These are phyloP conservation scores for Aspergillus carlsbadensis DNA, from an alignment of 495 filamentous ascomycete genomes.

Conservation along the genomic window DNA sequence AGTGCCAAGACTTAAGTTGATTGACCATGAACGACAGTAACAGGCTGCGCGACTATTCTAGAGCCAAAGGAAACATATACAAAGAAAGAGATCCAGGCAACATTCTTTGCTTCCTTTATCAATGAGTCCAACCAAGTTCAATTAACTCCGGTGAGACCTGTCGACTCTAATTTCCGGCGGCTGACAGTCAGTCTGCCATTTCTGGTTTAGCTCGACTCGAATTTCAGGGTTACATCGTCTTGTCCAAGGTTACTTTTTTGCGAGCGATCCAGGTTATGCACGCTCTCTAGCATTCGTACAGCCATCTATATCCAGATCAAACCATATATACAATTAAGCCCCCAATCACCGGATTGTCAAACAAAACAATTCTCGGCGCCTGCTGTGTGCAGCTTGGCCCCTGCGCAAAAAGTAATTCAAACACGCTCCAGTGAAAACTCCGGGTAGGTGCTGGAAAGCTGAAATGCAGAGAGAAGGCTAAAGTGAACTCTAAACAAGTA, in stretches of 20 bases:
- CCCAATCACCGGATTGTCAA: background rate
- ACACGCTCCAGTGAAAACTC: constrained; percentile 22
- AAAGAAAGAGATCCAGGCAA: background rate
- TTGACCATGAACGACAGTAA: no score
- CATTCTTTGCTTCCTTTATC: no score
- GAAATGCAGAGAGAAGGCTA: constrained; percentile 14
- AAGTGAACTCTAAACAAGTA: constrained; percentile 12
- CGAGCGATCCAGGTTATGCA: constrained; percentile 3
- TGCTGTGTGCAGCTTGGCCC: constrained; percentile 1
- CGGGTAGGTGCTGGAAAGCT: constrained; percentile 17
- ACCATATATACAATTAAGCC: constrained; percentile 22
- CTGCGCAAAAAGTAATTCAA: constrained; percentile 2
- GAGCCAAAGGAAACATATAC: no score
- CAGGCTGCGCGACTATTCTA: no score
- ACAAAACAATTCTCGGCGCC: constrained; percentile 3
- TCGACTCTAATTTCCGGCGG: background rate
- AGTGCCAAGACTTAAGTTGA: background rate
- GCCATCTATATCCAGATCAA: constrained; percentile 26
- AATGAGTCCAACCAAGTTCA: no score
- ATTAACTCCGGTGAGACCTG: no score
- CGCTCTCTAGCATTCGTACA: constrained; percentile 15
- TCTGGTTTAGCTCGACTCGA: background rate
- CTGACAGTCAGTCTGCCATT: background rate
- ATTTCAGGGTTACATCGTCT: background rate
- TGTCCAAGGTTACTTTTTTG: background rate